phyloP scores from a whole-genome alignment of 257 asterid species.

The Ilex asprella region DNA sequence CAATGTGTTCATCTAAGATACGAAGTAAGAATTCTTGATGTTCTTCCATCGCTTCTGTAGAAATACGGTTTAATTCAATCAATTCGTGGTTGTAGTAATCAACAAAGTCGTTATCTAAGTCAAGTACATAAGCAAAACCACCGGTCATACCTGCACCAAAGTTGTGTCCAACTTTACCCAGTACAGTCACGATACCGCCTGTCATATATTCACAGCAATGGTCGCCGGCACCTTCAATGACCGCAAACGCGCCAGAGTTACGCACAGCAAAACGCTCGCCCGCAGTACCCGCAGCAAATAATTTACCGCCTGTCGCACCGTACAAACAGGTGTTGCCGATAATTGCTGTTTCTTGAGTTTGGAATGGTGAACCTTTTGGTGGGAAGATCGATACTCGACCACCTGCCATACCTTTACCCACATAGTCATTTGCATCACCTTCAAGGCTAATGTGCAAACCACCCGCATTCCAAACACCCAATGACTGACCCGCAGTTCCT shows the following conservation, averaged over 20 bases:
- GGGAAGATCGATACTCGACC: slow-evolving; percentile 86
- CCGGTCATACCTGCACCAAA: slow-evolving; percentile 99
- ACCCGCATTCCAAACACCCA: slow-evolving; percentile 92
- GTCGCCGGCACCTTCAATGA: slow-evolving; percentile 99
- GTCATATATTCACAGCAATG: slow-evolving; percentile 99
- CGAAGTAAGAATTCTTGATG: no score
- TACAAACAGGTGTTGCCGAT: slow-evolving; percentile 96
- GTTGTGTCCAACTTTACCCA: slow-evolving; percentile 89
- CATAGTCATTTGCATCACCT: slow-evolving; percentile 98
- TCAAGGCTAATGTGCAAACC: slow-evolving; percentile 94
- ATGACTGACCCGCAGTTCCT: slow-evolving; percentile 99
- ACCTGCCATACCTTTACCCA: slow-evolving; percentile 96
- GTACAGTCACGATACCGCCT: slow-evolving; percentile 86
- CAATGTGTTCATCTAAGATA: no score
- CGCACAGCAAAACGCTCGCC: slow-evolving; percentile 99
- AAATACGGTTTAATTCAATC: no score
- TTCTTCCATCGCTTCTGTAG: no score
- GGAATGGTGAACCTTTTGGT: slow-evolving; percentile 75
- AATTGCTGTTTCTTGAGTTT: slow-evolving; percentile 85
- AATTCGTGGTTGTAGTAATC: no score
- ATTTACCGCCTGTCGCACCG: slow-evolving; percentile 93
- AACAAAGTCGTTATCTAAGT: no score
- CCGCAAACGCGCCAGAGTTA: slow-evolving; percentile 91
- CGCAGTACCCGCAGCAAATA: slow-evolving; percentile 96
- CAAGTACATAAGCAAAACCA: slow-evolving; percentile 86